Conservation (phyloP, 1,284 basidiomycete genomes). For the Lignosus rhinocerotis region DNA sequence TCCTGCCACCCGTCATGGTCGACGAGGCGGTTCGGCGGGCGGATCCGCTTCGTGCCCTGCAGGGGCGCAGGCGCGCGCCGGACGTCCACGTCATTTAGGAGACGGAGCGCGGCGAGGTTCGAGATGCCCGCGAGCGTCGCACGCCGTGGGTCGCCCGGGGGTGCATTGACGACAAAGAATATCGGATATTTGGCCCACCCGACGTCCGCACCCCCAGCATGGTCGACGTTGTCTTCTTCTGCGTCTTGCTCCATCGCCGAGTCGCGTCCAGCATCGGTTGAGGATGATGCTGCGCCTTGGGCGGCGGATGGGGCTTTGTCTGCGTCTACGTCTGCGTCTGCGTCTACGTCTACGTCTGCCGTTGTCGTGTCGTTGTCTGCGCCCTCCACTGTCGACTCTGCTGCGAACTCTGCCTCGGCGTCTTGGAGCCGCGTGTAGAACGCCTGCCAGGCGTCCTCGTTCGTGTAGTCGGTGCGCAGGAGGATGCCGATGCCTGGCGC, state of each 20-base stretch:
- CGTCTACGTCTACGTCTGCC: constrained; percentile 20
- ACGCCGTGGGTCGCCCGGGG: constrained; percentile 39
- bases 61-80: constrained; percentile 50
- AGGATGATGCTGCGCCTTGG: constrained; percentile 19
- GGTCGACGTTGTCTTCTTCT: constrained; percentile 38
- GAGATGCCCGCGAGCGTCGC: constrained; percentile 50
- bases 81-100: constrained; percentile 69
- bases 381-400: constrained; percentile 22
- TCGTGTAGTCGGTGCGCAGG: constrained; percentile 66
- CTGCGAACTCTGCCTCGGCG: constrained; percentile 49
- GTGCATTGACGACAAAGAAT: constrained; percentile 54
- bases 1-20: constrained; percentile 69
- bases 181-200: constrained; percentile 30
- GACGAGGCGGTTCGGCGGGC: constrained; percentile 57
- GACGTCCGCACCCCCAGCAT: constrained; percentile 25
- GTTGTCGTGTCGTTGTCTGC: constrained; percentile 27
- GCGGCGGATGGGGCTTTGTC: constrained; percentile 18
- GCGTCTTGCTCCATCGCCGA: constrained; percentile 27
- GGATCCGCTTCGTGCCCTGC: constrained; percentile 43
- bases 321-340: neutral
- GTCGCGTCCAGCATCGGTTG: constrained; percentile 19
- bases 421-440: constrained; percentile 53
- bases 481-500: constrained; percentile 51
- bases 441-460: constrained; percentile 61
- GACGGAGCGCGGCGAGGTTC: constrained; percentile 64